phyloP scores from a whole-genome alignment of 202 grass and related monocot genomes.

The Cymbopogon flexuosus region DNA sequence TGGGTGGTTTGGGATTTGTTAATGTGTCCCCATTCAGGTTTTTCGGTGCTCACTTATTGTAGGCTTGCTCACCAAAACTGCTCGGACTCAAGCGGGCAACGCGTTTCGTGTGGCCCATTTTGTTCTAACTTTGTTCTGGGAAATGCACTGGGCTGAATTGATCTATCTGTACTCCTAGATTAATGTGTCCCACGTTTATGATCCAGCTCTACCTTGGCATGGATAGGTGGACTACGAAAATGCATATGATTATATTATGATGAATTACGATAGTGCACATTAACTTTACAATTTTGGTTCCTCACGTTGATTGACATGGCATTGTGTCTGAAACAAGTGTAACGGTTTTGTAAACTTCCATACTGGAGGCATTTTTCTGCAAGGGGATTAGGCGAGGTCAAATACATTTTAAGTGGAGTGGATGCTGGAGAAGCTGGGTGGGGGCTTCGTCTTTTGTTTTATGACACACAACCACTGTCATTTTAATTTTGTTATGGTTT shows the following conservation, averaged over 20 bases:
- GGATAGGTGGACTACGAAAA: not conserved
- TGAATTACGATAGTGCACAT: not conserved
- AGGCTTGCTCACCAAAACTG: not conserved
- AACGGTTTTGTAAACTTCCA: not conserved
- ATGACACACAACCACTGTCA: not conserved
- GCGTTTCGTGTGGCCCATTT: not conserved
- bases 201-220: not conserved
- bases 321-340: not conserved
- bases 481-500: constrained; percentile 7
- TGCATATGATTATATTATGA: not conserved
- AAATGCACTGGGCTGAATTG: not conserved
- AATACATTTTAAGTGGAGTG: constrained; percentile 12
- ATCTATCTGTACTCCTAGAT: not conserved
- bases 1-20: not conserved
- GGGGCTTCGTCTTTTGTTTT: constrained; percentile 15
- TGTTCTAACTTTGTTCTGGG: constrained; percentile 9
- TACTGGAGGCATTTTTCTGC: not conserved
- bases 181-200: not conserved
- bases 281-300: not conserved
- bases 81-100: not conserved
- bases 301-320: not conserved
- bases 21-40: not conserved
- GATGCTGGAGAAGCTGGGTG: not conserved
- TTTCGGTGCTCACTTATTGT: not conserved
- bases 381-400: not conserved